Percentiles rank a stretch among this genome's conserved stretches.
Evolutionary conservation across 257 asterid genomes (phyloP).

Genomic region (Handroanthus guayacan): DNA sequence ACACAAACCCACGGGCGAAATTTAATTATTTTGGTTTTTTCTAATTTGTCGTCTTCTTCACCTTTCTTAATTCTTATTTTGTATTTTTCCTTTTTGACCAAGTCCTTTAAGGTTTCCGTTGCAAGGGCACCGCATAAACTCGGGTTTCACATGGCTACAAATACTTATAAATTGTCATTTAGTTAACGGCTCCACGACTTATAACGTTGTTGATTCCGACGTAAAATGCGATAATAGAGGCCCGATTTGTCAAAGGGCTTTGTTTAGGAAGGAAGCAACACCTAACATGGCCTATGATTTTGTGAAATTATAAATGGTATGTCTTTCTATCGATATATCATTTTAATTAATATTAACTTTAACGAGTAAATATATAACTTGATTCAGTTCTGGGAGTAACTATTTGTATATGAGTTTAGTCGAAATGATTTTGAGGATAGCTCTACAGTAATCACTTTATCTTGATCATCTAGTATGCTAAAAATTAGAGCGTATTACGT

Average conservation of each 20-base stretch:
- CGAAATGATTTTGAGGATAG: no score
- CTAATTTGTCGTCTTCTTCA: not conserved
- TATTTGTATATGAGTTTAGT: no score
- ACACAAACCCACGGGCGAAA: slow-evolving; percentile 3
- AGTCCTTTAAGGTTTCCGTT: slow-evolving; percentile 33
- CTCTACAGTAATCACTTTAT: no score
- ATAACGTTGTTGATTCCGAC: slow-evolving; percentile 23
- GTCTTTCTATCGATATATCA: no score
- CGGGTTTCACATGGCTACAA: slow-evolving; percentile 22
- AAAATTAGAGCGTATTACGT: no score
- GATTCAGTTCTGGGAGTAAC: no score
- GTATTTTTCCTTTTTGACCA: not conserved
- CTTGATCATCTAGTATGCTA: no score
- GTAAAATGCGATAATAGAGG: not conserved
- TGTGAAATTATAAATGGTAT: no score
- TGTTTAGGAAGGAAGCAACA: slow-evolving; percentile 24
- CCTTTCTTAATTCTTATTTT: not conserved
- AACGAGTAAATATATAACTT: no score
- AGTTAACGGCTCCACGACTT: slow-evolving; percentile 51
- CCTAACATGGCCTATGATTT: slow-evolving; percentile 4
- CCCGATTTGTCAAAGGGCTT: slow-evolving; percentile 10
- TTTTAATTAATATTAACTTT: no score
- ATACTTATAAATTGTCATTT: slow-evolving; percentile 40
- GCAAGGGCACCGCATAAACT: slow-evolving; percentile 9
- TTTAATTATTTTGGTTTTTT: not conserved